These are phyloP conservation scores for Strobilomyces dryophilus DNA, from an alignment of 768 basidiomycete species.

Conservation along the genomic window DNA sequence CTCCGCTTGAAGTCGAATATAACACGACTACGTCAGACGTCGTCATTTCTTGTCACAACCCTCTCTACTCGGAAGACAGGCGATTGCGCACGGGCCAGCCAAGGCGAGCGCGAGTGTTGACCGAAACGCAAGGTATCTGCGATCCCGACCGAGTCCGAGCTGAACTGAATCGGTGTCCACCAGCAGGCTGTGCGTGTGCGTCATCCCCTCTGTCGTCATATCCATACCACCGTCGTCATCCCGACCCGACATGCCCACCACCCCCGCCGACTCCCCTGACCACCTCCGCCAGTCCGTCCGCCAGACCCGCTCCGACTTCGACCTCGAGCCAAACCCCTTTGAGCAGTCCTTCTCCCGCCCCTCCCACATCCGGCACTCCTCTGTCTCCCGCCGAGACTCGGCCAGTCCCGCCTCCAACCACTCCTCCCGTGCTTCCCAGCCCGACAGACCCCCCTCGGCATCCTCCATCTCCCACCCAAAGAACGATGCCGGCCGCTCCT, in stretches of 20 bases:
- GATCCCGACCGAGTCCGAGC: conserved; percentile 15
- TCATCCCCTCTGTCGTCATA: conserved; percentile 28
- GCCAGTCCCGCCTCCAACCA: conserved; percentile 33
- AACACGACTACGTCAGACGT: conserved; percentile 42
- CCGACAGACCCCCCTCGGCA: conserved; percentile 33
- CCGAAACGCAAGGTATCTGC: conserved; percentile 24
- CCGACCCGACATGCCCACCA: too few species aligned
- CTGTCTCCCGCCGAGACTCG: conserved; percentile 31
- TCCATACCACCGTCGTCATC: too few species aligned
- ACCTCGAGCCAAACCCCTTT: conserved; percentile 88
- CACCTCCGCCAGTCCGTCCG: conserved; percentile 25
- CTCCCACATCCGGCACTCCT: conserved; percentile 47
- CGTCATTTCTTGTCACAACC: conserved; percentile 37
- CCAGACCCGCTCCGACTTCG: conserved; percentile 62
- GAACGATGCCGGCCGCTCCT: conserved; percentile 27
- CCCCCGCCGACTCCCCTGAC: not conserved
- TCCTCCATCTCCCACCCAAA: conserved; percentile 30
- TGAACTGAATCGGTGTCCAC: conserved; percentile 14
- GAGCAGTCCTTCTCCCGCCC: conserved; percentile 85
- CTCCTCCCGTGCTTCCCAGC: conserved; percentile 33
- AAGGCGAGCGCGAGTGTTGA: conserved; percentile 14
- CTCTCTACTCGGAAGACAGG: conserved; percentile 24
- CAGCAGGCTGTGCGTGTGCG: conserved; percentile 20
- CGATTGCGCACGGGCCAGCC: conserved; percentile 30
- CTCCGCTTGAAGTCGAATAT: conserved; percentile 43